Evolutionary conservation across 768 basidiomycete species (phyloP).

Genomic region (Podaxis sp.): DNA sequence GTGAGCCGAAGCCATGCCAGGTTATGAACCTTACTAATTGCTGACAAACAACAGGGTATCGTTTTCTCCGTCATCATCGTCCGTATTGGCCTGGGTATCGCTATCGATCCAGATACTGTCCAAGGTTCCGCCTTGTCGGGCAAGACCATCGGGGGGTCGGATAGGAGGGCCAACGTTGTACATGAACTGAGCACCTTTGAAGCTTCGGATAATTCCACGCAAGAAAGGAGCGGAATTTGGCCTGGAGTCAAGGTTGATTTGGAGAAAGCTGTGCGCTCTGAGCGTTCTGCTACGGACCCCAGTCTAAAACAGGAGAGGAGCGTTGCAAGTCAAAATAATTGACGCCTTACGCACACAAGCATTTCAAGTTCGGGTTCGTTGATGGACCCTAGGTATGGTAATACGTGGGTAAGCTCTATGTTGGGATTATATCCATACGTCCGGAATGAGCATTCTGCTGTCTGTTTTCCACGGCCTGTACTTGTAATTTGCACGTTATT

Average conservation of each 20-base stretch:
- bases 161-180: neutral
- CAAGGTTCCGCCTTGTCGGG: neutral
- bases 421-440: too few relatives aligned
- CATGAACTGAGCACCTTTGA: slow-evolving; percentile 11
- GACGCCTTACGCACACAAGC: too few relatives aligned
- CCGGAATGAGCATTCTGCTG: too few relatives aligned
- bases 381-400: too few relatives aligned
- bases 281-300: neutral
- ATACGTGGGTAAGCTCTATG: too few relatives aligned
- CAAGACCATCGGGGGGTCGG: neutral
- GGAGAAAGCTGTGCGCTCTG: neutral
- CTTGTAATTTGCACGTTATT: too few relatives aligned
- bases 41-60: slow-evolving; percentile 22
- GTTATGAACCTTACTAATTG: neutral
- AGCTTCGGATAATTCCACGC: neutral
- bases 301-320: slow-evolving; percentile 3
- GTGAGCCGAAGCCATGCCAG: neutral
- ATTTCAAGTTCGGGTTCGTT: too few relatives aligned
- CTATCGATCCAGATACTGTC: slow-evolving; percentile 17
- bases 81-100: slow-evolving; percentile 37
- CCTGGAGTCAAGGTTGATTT: neutral
- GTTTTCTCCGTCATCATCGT: slow-evolving; percentile 43
- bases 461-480: too few relatives aligned
- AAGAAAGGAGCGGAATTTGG: neutral
- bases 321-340: neutral